Conservation (phyloP, 2,329 filamentous ascomycete species). For the Arthroderma sp. region DNA sequence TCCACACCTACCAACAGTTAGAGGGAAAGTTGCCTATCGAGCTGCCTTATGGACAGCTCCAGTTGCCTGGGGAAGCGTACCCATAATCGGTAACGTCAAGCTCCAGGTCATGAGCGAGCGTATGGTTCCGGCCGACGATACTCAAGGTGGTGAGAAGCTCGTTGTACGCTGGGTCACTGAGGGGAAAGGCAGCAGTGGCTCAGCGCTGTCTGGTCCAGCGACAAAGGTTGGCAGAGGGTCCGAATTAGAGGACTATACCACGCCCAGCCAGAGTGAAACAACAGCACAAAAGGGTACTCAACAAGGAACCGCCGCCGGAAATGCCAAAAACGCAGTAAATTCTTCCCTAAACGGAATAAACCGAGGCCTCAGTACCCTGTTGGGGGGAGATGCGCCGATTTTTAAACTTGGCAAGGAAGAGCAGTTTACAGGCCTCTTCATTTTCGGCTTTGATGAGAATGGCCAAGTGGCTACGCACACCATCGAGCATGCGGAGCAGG, state of each 20-base stretch:
- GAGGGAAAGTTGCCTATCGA: slow-evolving; percentile 77
- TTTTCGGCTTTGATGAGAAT: slow-evolving; percentile 86
- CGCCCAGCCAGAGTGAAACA: not conserved
- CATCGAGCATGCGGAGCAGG: slow-evolving; percentile 84
- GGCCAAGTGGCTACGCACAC: slow-evolving; percentile 77
- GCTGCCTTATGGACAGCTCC: slow-evolving; percentile 93
- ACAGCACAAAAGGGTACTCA: not conserved
- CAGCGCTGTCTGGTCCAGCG: not conserved
- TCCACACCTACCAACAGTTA: slow-evolving; percentile 70
- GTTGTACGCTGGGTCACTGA: slow-evolving; percentile 79
- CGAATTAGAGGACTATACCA: slow-evolving; percentile 1
- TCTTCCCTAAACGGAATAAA: slow-evolving; percentile 23
- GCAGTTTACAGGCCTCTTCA: slow-evolving; percentile 81
- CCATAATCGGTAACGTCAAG: slow-evolving; percentile 78
- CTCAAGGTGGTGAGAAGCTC: slow-evolving; percentile 54
- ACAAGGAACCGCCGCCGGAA: slow-evolving; percentile 4
- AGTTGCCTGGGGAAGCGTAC: slow-evolving; percentile 86
- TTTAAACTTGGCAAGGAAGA: slow-evolving; percentile 46
- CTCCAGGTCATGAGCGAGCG: slow-evolving; percentile 81
- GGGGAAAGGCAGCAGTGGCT: slow-evolving; percentile 13
- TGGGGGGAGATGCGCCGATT: slow-evolving; percentile 40
- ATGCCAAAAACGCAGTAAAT: slow-evolving; percentile 7
- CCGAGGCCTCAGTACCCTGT: slow-evolving; percentile 31
- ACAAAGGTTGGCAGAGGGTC: slow-evolving; percentile 1
- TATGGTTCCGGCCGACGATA: slow-evolving; percentile 50